Evolutionary conservation across 306 rosid genomes (phyloP), one percentile per base, ranked within the genome.

Genomic region (Dryas alaskensis): DNA sequence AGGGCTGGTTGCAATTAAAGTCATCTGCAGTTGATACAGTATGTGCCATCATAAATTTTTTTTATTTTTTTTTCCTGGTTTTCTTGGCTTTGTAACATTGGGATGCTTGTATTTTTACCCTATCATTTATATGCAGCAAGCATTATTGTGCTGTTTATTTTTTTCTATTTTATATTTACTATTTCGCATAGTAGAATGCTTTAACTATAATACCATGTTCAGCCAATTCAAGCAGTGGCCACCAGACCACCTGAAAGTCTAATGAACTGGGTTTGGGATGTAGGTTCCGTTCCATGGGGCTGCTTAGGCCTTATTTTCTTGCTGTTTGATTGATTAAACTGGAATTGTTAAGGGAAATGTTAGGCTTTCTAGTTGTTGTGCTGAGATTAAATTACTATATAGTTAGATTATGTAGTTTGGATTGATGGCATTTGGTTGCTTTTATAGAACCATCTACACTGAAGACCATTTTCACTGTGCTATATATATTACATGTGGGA

Each of bases 11-110:
- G 70, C 83, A 40, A 1, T 51, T 83, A 42, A 82, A 80, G 19
- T 78, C 92, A 31, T 81, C 86, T 46, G 76, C 85, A 7, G 77
- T 81, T 46, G 81, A 84, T 75, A 54, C 59, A 46, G 98, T 90
- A 81, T 48, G 91, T 72, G 42, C 46, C 37, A 31, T 31, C 37
- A 31, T n/a, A 40, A 31, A 31, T 17, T 8, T 16, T 44, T 48
- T 27, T 17, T 8, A 8, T 44, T 48, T 27, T 50, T 53, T 50
- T 8, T 60, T 78, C 19, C 14, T 31, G 37, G 37, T 31, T 31
- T 72, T 40, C n/a, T 40, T 50, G 27, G 40, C 43, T 31, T 31
- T 27, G 47, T 71, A 16, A 52, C 49, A 5, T 48, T 49, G 10
- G 60, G 71, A 10, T 62, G 59, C 11, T 60, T 4, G 42, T 65